Base-by-base conservation (phyloP, 2,329 filamentous ascomycete genomes). In the Hypomyces rosellus region DNA sequence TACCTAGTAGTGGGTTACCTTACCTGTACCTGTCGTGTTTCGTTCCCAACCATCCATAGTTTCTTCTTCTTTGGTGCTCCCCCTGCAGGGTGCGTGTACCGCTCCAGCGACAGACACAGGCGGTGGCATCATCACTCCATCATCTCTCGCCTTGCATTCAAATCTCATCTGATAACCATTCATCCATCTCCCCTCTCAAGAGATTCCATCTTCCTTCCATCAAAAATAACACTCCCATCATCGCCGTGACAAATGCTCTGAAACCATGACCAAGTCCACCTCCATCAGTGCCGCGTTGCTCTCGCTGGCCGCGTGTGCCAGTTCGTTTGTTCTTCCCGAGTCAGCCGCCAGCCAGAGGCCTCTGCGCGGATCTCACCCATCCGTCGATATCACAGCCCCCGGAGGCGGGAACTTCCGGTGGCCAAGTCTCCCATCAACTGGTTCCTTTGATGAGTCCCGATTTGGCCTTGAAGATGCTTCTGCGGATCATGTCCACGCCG, bases 221-320 rank as follows among this genome's bases (percentile, higher is more conserved):
- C 25, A 30, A 30, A 30, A 30, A 8, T 30, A 11, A 11, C 9
- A 5, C n/a, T 38, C 36, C 36, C 13, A 16, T 38, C 36, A n/a
- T 38, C 36, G 5, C 36, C 36, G 16, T 38, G 36, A 16, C 14
- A n/a, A 16, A 38, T 16, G 14, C 36, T 38, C 12, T 38, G 36
- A 37, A 18, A n/a, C 16, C 15, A 52, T 52, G 50, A 39, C 46
- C 43, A 49, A 38, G 36, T 34, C 48, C 38, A 34, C 50, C 9
- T 33, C 44, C 12, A 34, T 52, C 25, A 42, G 46, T 30, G 42
- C 49, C 38, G 45, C 43, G 34, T 15, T 34, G 33, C 44, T 50
- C n/a, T 53, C 51, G 33, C 45, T 53, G 43, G 51, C 48, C 14
- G 51, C 48, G 15, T 37, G 45, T 13, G 48, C 51, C 33, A 36